These are phyloP conservation scores for Clavispora phyllophila DNA, from an alignment of 805 yeast genomes.

Conservation along the genomic window DNA sequence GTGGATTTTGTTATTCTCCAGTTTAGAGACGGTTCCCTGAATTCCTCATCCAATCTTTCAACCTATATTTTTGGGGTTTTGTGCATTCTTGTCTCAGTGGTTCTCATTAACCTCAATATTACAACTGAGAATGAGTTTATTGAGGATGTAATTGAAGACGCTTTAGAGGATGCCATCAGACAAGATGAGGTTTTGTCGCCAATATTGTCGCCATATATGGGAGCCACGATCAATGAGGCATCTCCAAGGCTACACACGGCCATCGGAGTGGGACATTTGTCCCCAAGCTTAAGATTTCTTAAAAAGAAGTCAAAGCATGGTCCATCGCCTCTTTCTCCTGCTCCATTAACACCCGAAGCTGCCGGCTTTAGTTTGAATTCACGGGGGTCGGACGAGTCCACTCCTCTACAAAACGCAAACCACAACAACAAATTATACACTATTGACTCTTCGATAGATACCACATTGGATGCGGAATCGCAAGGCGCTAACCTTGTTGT, in stretches of 20 bases:
- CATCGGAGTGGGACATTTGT: conserved; percentile 13
- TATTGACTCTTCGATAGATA: conserved; percentile 2
- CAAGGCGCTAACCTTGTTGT: conserved; percentile 6
- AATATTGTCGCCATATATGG: conserved; percentile 40
- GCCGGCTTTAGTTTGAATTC: conserved; percentile 16
- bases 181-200: conserved; percentile 45
- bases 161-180: conserved; percentile 43
- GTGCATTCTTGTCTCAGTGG: conserved; percentile 42
- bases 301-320: conserved; percentile 8
- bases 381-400: conserved; percentile 2
- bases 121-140: conserved; percentile 40
- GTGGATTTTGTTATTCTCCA: conserved; percentile 39
- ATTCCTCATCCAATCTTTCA: conserved; percentile 17
- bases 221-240: conserved; percentile 5
- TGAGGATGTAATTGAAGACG: conserved; percentile 43
- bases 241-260: neutral
- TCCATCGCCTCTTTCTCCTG: neutral
- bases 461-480: neutral
- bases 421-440: conserved; percentile 11
- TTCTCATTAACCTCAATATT: conserved; percentile 41
- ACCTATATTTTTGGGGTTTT: conserved; percentile 44
- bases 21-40: conserved; percentile 16
- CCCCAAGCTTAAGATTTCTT: conserved; percentile 13
- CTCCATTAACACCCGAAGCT: conserved; percentile 5
- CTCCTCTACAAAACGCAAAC: conserved; percentile 8